Percentiles rank a stretch among this genome's conserved stretches.
These are phyloP conservation scores for Taphrina betulina DNA, from an alignment of 1,139 yeast species.

Conservation along the genomic window DNA sequence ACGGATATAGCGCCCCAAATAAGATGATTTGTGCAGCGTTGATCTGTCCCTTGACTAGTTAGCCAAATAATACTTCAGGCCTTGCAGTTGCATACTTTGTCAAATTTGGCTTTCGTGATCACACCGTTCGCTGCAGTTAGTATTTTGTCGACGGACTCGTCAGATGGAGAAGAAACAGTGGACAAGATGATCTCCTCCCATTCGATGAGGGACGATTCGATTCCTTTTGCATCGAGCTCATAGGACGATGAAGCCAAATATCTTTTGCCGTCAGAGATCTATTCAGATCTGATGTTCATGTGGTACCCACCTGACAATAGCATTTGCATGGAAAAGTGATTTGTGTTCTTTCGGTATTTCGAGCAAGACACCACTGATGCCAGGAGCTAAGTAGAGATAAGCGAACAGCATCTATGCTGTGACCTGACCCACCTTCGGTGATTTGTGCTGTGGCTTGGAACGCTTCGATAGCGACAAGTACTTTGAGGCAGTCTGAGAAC, in stretches of 20 bases:
- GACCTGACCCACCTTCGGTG: background rate
- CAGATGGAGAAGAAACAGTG: slow-evolving; percentile 41
- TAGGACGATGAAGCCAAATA: slow-evolving; percentile 8
- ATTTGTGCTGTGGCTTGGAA: slow-evolving; percentile 15
- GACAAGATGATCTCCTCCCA: slow-evolving; percentile 41
- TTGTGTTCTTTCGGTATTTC: slow-evolving; percentile 15
- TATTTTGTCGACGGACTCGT: slow-evolving; percentile 35
- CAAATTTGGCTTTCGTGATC: slow-evolving; percentile 35
- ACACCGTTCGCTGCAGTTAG: slow-evolving; percentile 30
- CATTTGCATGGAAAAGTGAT: slow-evolving; percentile 67
- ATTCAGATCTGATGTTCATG: no score
- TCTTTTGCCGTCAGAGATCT: background rate
- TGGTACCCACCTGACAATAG: slow-evolving; percentile 69
- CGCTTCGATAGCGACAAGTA: slow-evolving; percentile 25
- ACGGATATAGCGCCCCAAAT: slow-evolving; percentile 16
- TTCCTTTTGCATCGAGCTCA: slow-evolving; percentile 1
- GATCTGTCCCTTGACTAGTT: slow-evolving; percentile 11
- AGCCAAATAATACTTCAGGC: no score
- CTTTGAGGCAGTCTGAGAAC: slow-evolving; percentile 32
- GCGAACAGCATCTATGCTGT: background rate
- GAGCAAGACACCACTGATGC: slow-evolving; percentile 6
- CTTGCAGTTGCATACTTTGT: slow-evolving; percentile 38
- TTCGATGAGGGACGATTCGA: slow-evolving; percentile 35
- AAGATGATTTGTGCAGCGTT: slow-evolving; percentile 22
- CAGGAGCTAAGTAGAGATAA: no score